Base-by-base conservation (phyloP, 2,329 filamentous ascomycete genomes). In the Pseudocercospora crystallina region DNA sequence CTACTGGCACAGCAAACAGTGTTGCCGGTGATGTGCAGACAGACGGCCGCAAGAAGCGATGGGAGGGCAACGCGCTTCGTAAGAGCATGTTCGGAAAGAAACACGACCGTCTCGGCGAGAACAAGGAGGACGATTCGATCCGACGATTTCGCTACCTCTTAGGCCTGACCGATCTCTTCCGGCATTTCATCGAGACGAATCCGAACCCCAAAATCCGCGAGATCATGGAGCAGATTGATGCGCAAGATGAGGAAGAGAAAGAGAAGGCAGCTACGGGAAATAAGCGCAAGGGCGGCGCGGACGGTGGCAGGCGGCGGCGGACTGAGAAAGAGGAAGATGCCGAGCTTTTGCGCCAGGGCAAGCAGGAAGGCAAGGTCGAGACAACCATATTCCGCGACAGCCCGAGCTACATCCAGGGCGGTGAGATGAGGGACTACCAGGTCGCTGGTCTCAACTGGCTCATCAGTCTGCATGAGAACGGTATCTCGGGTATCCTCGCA, bases 281-380 rank as follows among this genome's bases (percentile, higher is more conserved):
- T 45, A 79, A 83, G 53, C 86, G 92, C 61, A 89, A 95, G 70
- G 91, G 92, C 51, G 92, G 92, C 50, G 90, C 91, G 30, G 83
- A 81, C 51, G 86, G 80, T 43, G 88, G 89, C 49, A 81, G 90
- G 58, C 83, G 86, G 60, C 85, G 94, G 65, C 86, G 92, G 67
- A 99, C 94, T 2, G 94, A 99, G 71, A 91, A 95, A 64, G 94
- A 99, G 69, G 94, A 99, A 76, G 94, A 99, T 67, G 94, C 91
- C 2, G 95, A 99, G 73, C 76, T 87, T 51, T 67, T 86, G 58
- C 73, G 90, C 62, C 92, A 97, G 65, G 94, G 96, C 74, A 94
- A 91, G 72, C 85, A 84, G 59, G 92, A 90, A 52, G 87, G 87
- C 51, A 85, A 89, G 47, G 59, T 60, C 11, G 88, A 89, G 30